These are phyloP conservation scores for Chrysanthemum seticuspe DNA, from an alignment of 129 eudicot genomes.

Conservation along the genomic window DNA sequence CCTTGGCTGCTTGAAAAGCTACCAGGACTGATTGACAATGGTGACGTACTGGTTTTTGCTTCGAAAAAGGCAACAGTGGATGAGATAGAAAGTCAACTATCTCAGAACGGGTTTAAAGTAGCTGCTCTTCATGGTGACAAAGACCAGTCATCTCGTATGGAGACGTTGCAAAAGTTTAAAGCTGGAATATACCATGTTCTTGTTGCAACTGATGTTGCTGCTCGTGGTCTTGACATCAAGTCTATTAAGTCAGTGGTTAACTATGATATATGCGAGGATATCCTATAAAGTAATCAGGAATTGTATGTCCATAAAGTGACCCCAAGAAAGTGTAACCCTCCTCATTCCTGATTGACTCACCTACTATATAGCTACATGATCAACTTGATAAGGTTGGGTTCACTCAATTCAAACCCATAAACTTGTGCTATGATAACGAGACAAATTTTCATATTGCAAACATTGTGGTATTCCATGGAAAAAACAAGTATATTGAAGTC, in stretches of 20 bases:
- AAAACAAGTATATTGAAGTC: too few species aligned
- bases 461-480: too few species aligned
- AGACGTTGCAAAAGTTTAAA: slow-evolving; percentile 80
- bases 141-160: slow-evolving; percentile 94
- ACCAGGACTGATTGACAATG: slow-evolving; percentile 79
- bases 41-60: slow-evolving; percentile 92
- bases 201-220: slow-evolving; percentile 98
- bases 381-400: too few species aligned
- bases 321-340: too few species aligned
- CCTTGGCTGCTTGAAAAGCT: slow-evolving; percentile 84
- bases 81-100: slow-evolving; percentile 78
- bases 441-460: too few species aligned
- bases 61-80: slow-evolving; percentile 91
- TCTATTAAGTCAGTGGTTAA: slow-evolving; percentile 94
- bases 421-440: too few species aligned
- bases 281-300: too few species aligned
- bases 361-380: too few species aligned
- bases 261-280: slow-evolving; percentile 49
- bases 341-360: too few species aligned
- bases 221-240: slow-evolving; percentile 97
- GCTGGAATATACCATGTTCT: slow-evolving; percentile 84
- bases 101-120: slow-evolving; percentile 71
- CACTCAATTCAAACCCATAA: too few species aligned
- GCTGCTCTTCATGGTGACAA: slow-evolving; percentile 98
- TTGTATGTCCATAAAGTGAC: too few species aligned